A percentile compares a stretch with the other conserved stretches of the same genome.
phyloP scores from a whole-genome alignment of 2,329 filamentous ascomycete genomes.

The Aspergillus jensenii region DNA sequence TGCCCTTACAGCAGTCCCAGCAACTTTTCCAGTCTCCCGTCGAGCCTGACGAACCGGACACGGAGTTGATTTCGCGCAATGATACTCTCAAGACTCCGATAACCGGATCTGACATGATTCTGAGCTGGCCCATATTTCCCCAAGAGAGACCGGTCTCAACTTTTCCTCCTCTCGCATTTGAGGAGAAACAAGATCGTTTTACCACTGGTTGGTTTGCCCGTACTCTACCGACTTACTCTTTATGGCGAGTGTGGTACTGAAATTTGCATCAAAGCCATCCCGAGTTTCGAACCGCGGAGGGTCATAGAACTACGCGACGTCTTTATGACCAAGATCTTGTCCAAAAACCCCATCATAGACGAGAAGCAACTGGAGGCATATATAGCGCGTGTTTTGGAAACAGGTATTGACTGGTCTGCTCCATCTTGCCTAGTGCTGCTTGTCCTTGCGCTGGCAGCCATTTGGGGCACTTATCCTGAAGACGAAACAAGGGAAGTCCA shows the following conservation, averaged over 20 bases:
- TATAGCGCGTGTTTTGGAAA: constrained; percentile 22
- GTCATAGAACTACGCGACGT: constrained; percentile 24
- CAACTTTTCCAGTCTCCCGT: constrained; percentile 12
- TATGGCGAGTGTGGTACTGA: background rate
- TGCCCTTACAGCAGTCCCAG: background rate
- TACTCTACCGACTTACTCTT: background rate
- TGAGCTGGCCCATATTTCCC: constrained; percentile 26
- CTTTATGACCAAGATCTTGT: constrained; percentile 26
- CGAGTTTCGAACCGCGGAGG: constrained; percentile 18
- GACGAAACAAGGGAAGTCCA: constrained; percentile 20
- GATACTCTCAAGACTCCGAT: constrained; percentile 26
- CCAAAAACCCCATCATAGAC: constrained; percentile 27
- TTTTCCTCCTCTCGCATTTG: constrained; percentile 22
- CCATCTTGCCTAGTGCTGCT: constrained; percentile 24
- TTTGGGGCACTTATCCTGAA: constrained; percentile 27
- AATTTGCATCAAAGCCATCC: constrained; percentile 7
- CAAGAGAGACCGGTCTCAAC: constrained; percentile 23
- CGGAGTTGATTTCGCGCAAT: constrained; percentile 26
- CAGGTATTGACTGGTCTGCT: constrained; percentile 24
- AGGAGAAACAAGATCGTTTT: constrained; percentile 23
- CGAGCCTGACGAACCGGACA: constrained; percentile 18
- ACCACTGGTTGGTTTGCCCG: constrained; percentile 13
- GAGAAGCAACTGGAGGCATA: constrained; percentile 22
- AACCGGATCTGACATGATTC: constrained; percentile 28
- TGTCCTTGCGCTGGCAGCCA: constrained; percentile 24